These are phyloP conservation scores for Sparassis latifolia DNA, from an alignment of 1,284 basidiomycete genomes.

Conservation along the genomic window DNA sequence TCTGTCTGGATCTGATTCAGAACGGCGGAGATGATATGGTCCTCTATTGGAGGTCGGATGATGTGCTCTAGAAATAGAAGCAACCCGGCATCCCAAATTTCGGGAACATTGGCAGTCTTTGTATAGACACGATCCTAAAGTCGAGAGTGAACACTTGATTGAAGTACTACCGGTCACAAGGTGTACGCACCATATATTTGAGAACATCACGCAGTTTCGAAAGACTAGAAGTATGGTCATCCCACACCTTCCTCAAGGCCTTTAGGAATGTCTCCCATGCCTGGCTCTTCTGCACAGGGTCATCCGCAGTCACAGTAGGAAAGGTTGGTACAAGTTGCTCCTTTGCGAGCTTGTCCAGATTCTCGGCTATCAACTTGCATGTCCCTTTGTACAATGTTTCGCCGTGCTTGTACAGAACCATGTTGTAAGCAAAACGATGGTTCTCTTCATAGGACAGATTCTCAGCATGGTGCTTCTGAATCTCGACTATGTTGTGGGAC, in stretches of 20 bases:
- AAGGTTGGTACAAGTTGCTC: conserved; percentile 82
- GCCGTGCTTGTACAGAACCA: conserved; percentile 86
- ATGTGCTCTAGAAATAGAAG: conserved; percentile 84
- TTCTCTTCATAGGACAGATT: conserved; percentile 96
- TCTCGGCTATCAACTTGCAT: conserved; percentile 71
- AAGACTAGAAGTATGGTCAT: conserved; percentile 91
- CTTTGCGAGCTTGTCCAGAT: conserved; percentile 77
- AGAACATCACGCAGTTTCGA: conserved; percentile 85
- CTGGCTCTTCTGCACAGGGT: conserved; percentile 57
- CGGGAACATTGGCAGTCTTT: conserved; percentile 62
- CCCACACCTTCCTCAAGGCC: conserved; percentile 84
- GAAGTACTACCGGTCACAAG: background rate
- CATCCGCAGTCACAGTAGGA: conserved; percentile 49
- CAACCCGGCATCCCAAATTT: conserved; percentile 81
- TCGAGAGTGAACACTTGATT: conserved; percentile 2
- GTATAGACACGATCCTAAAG: conserved; percentile 87
- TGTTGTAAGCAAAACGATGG: conserved; percentile 90
- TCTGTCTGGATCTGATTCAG: conserved; percentile 88
- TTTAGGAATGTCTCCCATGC: conserved; percentile 85
- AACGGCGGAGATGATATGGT: conserved; percentile 77
- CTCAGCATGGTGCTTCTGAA: conserved; percentile 91
- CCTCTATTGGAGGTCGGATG: conserved; percentile 78
- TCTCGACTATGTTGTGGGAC: conserved; percentile 85
- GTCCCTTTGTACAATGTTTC: conserved; percentile 89
- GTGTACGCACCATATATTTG: conserved; percentile 83